A percentile compares a stretch with the other conserved stretches of the same genome.
Evolutionary conservation across 805 yeast genomes (phyloP).

Genomic region (Barnettozyma sp.): DNA sequence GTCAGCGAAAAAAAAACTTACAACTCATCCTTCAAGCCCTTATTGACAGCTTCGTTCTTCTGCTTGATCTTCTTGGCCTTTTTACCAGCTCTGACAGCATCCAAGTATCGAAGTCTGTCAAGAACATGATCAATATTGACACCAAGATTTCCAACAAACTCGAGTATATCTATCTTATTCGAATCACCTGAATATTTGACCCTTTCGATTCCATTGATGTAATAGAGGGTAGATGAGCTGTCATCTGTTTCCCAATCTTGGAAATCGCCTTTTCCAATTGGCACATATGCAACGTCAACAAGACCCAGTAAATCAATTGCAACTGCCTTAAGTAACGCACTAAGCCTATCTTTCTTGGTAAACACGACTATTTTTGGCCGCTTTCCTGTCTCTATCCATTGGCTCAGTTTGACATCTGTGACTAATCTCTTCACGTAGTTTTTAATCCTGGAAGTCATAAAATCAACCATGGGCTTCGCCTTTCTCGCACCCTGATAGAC

Average conservation of each 20-base stretch:
- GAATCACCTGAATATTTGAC: conserved; percentile 27
- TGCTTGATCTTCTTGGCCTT: conserved; percentile 17
- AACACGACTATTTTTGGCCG: conserved; percentile 44
- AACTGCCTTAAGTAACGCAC: conserved; percentile 55
- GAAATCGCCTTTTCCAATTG: conserved; percentile 20
- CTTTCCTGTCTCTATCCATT: conserved; percentile 16
- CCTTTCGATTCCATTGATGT: conserved; percentile 8
- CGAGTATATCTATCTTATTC: conserved; percentile 27
- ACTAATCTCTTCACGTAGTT: conserved; percentile 54
- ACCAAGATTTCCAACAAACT: conserved; percentile 27
- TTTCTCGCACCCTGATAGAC: conserved; percentile 56
- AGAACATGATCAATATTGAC: conserved; percentile 19
- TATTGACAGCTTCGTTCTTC: conserved; percentile 6
- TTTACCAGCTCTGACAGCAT: conserved; percentile 23
- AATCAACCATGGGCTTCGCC: conserved; percentile 46
- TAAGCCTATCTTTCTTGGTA: conserved; percentile 40
- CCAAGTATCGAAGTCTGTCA: conserved; percentile 12
- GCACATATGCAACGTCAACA: conserved; percentile 41
- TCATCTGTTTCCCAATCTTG: conserved; percentile 14
- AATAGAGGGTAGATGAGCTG: conserved; percentile 12
- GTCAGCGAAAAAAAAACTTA: no score
- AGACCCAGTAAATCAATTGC: conserved; percentile 61
- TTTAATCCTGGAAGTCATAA: conserved; percentile 51
- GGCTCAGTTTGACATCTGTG: conserved; percentile 27
- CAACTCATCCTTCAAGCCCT: conserved; percentile 14